These are phyloP conservation scores for Mycosphaerelloides madeirae DNA, from an alignment of 2,329 filamentous ascomycete species.

Conservation along the genomic window DNA sequence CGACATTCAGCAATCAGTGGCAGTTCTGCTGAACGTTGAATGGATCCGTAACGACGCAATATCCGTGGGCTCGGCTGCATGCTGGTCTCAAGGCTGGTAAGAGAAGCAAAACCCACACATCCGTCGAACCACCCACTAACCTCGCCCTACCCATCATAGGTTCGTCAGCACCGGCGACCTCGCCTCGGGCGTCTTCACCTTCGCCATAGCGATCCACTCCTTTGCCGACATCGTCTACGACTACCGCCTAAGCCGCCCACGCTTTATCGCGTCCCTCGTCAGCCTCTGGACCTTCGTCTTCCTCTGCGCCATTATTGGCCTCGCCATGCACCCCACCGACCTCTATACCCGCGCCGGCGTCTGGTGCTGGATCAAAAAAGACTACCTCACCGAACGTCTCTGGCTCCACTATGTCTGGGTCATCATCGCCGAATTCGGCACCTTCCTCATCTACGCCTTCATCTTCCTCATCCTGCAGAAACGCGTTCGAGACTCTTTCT, in stretches of 20 bases:
- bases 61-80: constrained; percentile 48
- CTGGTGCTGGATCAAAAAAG: constrained; percentile 61
- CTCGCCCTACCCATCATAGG: too few species aligned
- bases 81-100: constrained; percentile 58
- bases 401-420: constrained; percentile 62
- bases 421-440: constrained; percentile 50
- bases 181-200: constrained; percentile 61
- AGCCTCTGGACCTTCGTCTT: constrained; percentile 57
- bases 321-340: constrained; percentile 38
- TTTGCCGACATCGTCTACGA: constrained; percentile 57
- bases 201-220: constrained; percentile 60
- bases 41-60: constrained; percentile 54
- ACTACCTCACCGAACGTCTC: constrained; percentile 51
- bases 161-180: constrained; percentile 63
- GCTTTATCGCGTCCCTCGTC: constrained; percentile 48
- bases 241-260: constrained; percentile 47
- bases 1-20: constrained; percentile 61
- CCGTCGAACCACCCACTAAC: too few species aligned
- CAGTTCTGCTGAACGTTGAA: constrained; percentile 57
- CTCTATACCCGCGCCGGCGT: constrained; percentile 60
- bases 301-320: constrained; percentile 49
- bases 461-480: constrained; percentile 39
- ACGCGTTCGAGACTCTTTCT: constrained; percentile 34
- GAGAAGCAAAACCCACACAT: too few species aligned
- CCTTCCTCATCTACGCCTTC: constrained; percentile 45